A percentile compares a stretch with the other conserved stretches of the same genome.
These are phyloP conservation scores for Puccinia novopanici DNA, from an alignment of 1,284 basidiomycete species.

Conservation along the genomic window DNA sequence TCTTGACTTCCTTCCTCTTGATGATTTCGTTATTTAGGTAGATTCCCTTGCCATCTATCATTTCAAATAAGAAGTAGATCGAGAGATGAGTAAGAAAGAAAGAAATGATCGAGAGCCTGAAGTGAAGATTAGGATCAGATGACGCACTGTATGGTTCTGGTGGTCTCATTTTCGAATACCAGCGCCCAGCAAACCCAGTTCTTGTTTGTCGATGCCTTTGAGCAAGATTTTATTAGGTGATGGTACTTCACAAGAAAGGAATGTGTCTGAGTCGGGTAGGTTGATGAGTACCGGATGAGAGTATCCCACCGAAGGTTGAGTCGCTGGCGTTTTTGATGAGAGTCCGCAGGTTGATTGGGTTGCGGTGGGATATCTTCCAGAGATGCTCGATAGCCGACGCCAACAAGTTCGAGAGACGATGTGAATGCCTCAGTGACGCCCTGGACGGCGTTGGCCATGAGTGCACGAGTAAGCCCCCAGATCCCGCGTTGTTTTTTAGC, in stretches of 20 bases:
- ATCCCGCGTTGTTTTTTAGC: constrained; percentile 77
- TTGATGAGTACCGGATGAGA: constrained; percentile 82
- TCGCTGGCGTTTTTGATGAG: constrained; percentile 61
- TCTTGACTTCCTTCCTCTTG: constrained; percentile 86
- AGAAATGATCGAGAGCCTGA: not conserved
- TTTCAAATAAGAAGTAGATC: constrained; percentile 57
- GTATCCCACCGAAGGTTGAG: constrained; percentile 88
- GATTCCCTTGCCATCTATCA: constrained; percentile 68
- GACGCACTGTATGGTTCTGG: constrained; percentile 81
- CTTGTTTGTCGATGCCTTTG: constrained; percentile 64
- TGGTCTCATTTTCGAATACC: constrained; percentile 78
- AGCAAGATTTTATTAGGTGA: constrained; percentile 64
- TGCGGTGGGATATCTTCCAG: constrained; percentile 77
- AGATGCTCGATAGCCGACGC: constrained; percentile 87
- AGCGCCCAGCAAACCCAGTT: constrained; percentile 82
- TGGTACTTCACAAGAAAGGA: constrained; percentile 63
- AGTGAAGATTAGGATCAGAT: too few species aligned
- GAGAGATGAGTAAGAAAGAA: not conserved
- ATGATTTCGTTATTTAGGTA: constrained; percentile 87
- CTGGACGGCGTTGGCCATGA: constrained; percentile 82
- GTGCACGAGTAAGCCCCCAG: constrained; percentile 90
- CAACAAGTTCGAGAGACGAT: constrained; percentile 81
- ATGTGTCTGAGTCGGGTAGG: constrained; percentile 69
- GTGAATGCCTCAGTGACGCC: constrained; percentile 88
- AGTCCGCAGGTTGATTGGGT: constrained; percentile 61